Percentiles rank a stretch among this genome's conserved stretches.
phyloP scores from a whole-genome alignment of 768 basidiomycete genomes.

The Lactarius quietus region DNA sequence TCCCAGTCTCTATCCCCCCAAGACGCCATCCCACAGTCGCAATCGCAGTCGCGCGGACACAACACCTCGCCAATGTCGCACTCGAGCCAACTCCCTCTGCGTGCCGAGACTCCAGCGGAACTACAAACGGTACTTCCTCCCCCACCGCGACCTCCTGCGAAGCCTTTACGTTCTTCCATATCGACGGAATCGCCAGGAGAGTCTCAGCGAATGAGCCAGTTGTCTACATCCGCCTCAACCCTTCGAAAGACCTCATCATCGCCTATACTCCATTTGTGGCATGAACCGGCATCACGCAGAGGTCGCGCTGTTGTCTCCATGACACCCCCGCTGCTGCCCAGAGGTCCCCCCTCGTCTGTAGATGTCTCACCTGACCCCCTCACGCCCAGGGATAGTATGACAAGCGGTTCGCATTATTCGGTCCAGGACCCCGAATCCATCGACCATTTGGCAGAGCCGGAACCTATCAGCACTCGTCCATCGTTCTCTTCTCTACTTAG shows the following conservation, averaged over 20 bases:
- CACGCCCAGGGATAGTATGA: constrained; percentile 21
- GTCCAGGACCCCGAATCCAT: constrained; percentile 15
- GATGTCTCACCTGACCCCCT: background rate
- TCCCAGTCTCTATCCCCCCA: background rate
- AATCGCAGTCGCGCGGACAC: constrained; percentile 1
- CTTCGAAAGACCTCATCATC: constrained; percentile 54
- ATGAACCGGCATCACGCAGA: constrained; percentile 12
- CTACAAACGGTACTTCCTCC: constrained; percentile 61
- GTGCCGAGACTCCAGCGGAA: constrained; percentile 62
- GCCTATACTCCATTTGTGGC: constrained; percentile 23
- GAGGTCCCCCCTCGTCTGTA: constrained; percentile 16
- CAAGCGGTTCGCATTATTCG: constrained; percentile 26
- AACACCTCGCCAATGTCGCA: constrained; percentile 28
- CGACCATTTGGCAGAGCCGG: constrained; percentile 25
- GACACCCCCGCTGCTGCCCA: constrained; percentile 22
- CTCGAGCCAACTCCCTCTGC: constrained; percentile 47
- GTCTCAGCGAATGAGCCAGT: constrained; percentile 23
- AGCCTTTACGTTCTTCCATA: constrained; percentile 58
- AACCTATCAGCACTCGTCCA: constrained; percentile 40
- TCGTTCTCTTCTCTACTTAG: constrained; percentile 46
- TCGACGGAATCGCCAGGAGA: constrained; percentile 33
- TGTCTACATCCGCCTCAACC: constrained; percentile 9
- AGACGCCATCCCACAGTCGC: background rate
- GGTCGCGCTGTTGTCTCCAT: constrained; percentile 23
- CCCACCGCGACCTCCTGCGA: constrained; percentile 54